A percentile compares a stretch with the other conserved stretches of the same genome.
phyloP scores from a whole-genome alignment of 164 flowering plant genomes.

The Piper longum region DNA sequence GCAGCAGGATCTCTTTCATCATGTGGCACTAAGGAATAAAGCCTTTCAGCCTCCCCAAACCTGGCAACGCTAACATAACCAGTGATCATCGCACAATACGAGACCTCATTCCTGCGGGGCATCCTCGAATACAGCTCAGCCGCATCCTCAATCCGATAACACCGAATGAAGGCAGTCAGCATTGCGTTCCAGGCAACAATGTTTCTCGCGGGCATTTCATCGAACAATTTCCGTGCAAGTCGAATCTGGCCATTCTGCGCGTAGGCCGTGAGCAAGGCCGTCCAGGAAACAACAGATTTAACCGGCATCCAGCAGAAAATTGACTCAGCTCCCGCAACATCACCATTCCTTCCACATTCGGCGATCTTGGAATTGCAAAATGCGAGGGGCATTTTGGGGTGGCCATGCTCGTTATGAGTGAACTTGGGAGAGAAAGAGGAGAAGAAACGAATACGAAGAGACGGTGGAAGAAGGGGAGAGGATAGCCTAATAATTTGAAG shows the following conservation, averaged over 20 bases:
- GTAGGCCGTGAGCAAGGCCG: slow-evolving; percentile 41
- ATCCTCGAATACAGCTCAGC: slow-evolving; percentile 17
- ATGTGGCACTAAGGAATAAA: slow-evolving; percentile 16
- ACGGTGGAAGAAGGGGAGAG: not conserved
- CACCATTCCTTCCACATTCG: slow-evolving; percentile 27
- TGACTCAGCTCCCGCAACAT: slow-evolving; percentile 26
- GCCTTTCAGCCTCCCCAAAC: slow-evolving; percentile 22
- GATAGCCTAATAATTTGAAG: not conserved
- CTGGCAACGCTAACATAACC: slow-evolving; percentile 22
- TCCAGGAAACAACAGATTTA: slow-evolving; percentile 30
- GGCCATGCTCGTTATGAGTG: not conserved
- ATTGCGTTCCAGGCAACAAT: slow-evolving; percentile 38
- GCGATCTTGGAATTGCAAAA: slow-evolving; percentile 34
- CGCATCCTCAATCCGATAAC: slow-evolving; percentile 15
- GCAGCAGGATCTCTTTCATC: slow-evolving; percentile 19
- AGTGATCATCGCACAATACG: slow-evolving; percentile 27
- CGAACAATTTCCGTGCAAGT: slow-evolving; percentile 30
- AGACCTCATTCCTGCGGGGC: slow-evolving; percentile 20
- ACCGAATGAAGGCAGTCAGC: slow-evolving; percentile 31
- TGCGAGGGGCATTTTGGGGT: slow-evolving; percentile 10
- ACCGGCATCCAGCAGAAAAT: slow-evolving; percentile 28
- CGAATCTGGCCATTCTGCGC: slow-evolving; percentile 20
- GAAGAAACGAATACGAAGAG: not conserved
- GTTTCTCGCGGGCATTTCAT: slow-evolving; percentile 32
- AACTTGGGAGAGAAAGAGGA: not conserved